phyloP scores from a whole-genome alignment of 306 rosid species.

The Trichosanthes cucumerina region DNA sequence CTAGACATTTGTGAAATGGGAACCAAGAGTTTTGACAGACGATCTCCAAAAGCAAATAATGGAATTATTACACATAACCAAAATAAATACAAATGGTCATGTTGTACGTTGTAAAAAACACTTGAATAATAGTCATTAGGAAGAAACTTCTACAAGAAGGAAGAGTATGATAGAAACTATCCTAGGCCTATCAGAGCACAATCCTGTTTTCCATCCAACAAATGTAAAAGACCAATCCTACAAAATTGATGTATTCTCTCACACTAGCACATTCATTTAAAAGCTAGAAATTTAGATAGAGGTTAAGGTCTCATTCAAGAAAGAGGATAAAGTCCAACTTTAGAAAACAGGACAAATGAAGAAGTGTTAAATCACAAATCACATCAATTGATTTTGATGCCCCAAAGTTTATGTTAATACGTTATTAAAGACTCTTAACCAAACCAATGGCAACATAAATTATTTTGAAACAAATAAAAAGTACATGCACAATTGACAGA shows the following conservation, averaged over 20 bases:
- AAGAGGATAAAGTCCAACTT: neutral
- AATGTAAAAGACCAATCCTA: neutral
- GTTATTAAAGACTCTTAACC: neutral
- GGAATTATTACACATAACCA: neutral
- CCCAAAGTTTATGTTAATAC: neutral
- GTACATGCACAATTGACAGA: slow-evolving; percentile 81
- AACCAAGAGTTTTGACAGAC: neutral
- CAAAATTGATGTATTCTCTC: neutral
- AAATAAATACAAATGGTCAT: too few relatives aligned
- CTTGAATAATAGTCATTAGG: neutral
- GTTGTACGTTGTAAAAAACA: too few relatives aligned
- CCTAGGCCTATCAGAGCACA: neutral
- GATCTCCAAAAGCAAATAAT: neutral
- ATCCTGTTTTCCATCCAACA: neutral
- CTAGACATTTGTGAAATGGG: neutral
- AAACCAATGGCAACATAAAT: neutral
- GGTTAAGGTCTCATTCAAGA: neutral
- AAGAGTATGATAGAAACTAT: neutral
- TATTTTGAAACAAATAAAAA: neutral
- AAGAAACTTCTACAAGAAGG: neutral
- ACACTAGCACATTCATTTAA: neutral
- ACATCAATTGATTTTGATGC: neutral
- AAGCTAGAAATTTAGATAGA: neutral
- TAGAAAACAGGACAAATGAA: neutral
- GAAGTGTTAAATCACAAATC: neutral